Base-by-base conservation (phyloP, 2,329 filamentous ascomycete species). In the Aspergillus quadrilineatus region DNA sequence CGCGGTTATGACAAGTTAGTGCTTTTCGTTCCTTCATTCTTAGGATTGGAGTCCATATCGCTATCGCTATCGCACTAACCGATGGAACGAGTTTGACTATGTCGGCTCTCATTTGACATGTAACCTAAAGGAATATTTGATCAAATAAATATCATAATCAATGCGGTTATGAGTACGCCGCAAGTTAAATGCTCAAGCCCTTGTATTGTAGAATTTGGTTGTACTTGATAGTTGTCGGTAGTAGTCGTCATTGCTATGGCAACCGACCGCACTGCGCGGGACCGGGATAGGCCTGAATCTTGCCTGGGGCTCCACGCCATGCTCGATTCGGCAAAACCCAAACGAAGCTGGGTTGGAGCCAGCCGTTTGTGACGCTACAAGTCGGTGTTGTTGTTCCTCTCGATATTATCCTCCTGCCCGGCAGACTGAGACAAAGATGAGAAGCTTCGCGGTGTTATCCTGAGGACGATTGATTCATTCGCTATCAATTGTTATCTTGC, bases 261-360 rank as follows among this genome's bases (percentile, higher is more conserved):
- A 70, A 70, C 68, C 47, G 36, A 2, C 30, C 26, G 26, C 44
- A 37, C 3, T 22, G 8, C 34, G 34, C 34, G 14, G 34, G 34
- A 37, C 51, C 41, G 34, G 42, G 46, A 50, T 47, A 34, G 43
- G 47, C 41, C 54, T 37, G 36, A 45, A 28, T 32, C 54, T 22
- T 51, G 61, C 63, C 64, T 65, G 32, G 65, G 64, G 62, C 63
- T 41, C 15, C 12, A 4, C 37, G 2, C 47, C n/a, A 59, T 52
- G n/a, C 66, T 64, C 43, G 48, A 65, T 63, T 41, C 41, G 66
- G 65, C 29, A 67, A 66, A 65, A 66, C 50, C 63, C 59, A 65
- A 67, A 67, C 65, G 58, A 60, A 47, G 32, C 30, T 32, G 8
- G 9, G 3, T 9, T 36, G 8, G 49, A 36, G 15, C 37, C 54